Evolutionary conservation across 2,329 filamentous ascomycete genomes (phyloP).

Genomic region (Sporothrix variecibatus): DNA sequence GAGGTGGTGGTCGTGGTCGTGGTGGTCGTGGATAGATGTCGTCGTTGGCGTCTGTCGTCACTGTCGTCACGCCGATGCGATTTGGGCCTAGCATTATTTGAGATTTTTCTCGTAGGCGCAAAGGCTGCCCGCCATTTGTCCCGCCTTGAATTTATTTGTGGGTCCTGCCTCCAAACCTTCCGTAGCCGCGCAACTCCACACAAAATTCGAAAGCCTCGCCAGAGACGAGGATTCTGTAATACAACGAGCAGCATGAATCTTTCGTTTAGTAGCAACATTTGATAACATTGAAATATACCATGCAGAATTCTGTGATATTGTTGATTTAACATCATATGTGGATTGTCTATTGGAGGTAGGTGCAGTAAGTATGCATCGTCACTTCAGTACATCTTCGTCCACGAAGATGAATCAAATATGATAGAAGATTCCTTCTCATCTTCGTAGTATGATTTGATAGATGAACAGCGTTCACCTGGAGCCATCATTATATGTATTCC

Average conservation of each 20-base stretch:
- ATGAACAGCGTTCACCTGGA: too few species aligned
- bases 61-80: neutral
- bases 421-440: too few species aligned
- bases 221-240: neutral
- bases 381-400: too few species aligned
- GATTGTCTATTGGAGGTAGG: too few species aligned
- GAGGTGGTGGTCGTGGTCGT: neutral
- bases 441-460: too few species aligned
- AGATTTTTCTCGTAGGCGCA: slow-evolving; percentile 7
- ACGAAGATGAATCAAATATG: too few species aligned
- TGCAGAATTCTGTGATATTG: too few species aligned
- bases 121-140: neutral
- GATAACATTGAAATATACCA: too few species aligned
- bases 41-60: neutral
- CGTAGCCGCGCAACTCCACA: slow-evolving; percentile 20
- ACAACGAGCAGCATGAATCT: neutral
- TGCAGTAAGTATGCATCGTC: too few species aligned
- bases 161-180: neutral
- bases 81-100: neutral
- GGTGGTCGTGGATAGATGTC: neutral
- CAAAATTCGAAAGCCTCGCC: neutral
- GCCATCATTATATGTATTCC: too few species aligned
- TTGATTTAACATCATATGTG: too few species aligned
- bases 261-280: too few species aligned
- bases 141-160: slow-evolving; percentile 9